A percentile compares a stretch with the other conserved stretches of the same genome.
These are phyloP conservation scores for Camellia japonica DNA, from an alignment of 148 eudicot genomes.

Conservation along the genomic window DNA sequence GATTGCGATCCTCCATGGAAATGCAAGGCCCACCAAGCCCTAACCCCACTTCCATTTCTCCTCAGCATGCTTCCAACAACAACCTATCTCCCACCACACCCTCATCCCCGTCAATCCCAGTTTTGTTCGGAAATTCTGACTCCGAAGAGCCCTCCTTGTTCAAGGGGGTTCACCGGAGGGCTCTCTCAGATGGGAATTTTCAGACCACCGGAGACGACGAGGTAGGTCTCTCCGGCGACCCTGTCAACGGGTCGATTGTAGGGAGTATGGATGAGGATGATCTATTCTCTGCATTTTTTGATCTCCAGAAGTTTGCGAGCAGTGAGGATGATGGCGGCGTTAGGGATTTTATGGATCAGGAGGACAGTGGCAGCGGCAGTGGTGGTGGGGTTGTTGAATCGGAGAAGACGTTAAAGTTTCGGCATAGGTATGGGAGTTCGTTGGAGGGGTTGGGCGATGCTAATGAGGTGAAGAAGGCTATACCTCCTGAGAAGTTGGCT, in stretches of 20 bases:
- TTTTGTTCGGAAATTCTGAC: not conserved
- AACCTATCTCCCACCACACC: not conserved
- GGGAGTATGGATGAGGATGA: conserved; percentile 44
- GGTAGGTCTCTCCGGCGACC: conserved; percentile 42
- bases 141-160: not conserved
- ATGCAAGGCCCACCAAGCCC: conserved; percentile 2
- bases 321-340: not conserved
- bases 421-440: conserved; percentile 34
- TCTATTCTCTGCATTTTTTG: conserved; percentile 49
- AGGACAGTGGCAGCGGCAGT: not conserved
- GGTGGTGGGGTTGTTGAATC: not conserved
- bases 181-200: conserved; percentile 33
- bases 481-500: conserved; percentile 9
- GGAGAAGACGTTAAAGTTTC: conserved; percentile 13
- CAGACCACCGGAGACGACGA: not conserved
- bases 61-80: conserved; percentile 5
- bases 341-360: not conserved
- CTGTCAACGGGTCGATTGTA: conserved; percentile 36
- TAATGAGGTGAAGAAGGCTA: conserved; percentile 26
- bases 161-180: conserved; percentile 24
- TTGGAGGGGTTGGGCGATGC: conserved; percentile 37
- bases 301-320: conserved; percentile 31
- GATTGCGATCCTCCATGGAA: not conserved
- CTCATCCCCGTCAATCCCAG: not conserved
- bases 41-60: not conserved